Evolutionary conservation across 1,284 basidiomycete genomes (phyloP).

Genomic region (Microbotryum scabiosae): DNA sequence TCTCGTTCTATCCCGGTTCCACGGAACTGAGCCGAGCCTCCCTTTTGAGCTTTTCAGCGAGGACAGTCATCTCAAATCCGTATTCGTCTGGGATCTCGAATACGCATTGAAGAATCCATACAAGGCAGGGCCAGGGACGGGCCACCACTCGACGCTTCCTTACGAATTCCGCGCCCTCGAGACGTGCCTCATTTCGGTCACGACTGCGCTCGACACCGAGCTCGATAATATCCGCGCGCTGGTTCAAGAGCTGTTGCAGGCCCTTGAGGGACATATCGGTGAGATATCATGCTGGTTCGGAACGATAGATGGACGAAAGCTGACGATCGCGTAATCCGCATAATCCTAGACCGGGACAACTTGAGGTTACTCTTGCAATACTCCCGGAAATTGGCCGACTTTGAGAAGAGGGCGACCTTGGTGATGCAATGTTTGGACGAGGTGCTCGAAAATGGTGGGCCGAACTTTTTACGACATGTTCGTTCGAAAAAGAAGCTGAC

Average conservation of each 20-base stretch:
- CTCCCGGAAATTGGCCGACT: conserved; percentile 70
- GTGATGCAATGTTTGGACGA: conserved; percentile 86
- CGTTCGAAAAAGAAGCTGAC: background rate
- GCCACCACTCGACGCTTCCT: conserved; percentile 43
- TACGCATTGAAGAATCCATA: conserved; percentile 66
- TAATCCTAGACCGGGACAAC: conserved; percentile 58
- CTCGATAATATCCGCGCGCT: conserved; percentile 82
- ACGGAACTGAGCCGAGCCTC: background rate
- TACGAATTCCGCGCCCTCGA: conserved; percentile 92
- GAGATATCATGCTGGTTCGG: background rate
- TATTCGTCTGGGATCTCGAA: conserved; percentile 82
- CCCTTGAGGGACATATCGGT: conserved; percentile 82
- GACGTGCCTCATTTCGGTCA: conserved; percentile 75
- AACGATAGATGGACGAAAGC: too few species aligned
- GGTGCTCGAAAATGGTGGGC: conserved; percentile 71
- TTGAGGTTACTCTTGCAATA: conserved; percentile 84
- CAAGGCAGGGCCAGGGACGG: conserved; percentile 38
- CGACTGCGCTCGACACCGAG: conserved; percentile 84
- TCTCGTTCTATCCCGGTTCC: too few species aligned
- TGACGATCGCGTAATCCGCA: too few species aligned
- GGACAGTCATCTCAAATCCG: conserved; percentile 57
- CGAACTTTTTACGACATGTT: background rate
- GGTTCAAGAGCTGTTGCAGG: conserved; percentile 76
- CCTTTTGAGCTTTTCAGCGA: background rate
- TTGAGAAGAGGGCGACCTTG: conserved; percentile 77